Evolutionary conservation across 129 eudicot genomes (phyloP).

Genomic region (Solidago caesia): DNA sequence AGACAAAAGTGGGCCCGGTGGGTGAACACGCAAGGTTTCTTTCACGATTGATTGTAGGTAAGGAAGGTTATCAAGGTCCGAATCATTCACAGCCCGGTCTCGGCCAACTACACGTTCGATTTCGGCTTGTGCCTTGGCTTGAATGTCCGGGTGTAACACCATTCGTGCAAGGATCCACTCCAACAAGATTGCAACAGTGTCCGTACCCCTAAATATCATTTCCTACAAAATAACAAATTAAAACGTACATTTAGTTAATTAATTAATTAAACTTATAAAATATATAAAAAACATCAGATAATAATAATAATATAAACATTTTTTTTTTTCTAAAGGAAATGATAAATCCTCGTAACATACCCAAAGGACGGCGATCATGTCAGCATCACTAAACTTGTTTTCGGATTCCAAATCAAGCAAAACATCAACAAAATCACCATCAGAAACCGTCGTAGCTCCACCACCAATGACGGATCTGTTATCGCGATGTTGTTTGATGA

Average conservation of each 20-base stretch:
- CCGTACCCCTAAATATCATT: constrained; percentile 96
- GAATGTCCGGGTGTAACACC: constrained; percentile 87
- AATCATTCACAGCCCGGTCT: constrained; percentile 38
- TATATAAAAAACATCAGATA: constrained; percentile 15
- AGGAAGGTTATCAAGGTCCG: constrained; percentile 64
- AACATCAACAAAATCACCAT: constrained; percentile 85
- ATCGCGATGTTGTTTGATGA: constrained; percentile 59
- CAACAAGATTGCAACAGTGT: constrained; percentile 85
- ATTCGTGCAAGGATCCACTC: constrained; percentile 96
- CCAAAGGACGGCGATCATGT: constrained; percentile 94
- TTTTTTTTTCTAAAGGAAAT: too few species aligned
- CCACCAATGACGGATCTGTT: constrained; percentile 33
- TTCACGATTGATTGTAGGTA: constrained; percentile 78
- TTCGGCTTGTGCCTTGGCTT: constrained; percentile 79
- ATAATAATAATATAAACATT: too few species aligned
- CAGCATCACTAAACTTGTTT: constrained; percentile 59
- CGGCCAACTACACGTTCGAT: constrained; percentile 55
- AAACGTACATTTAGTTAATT: not conserved
- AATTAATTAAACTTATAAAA: not conserved
- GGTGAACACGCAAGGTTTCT: constrained; percentile 84
- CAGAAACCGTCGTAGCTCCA: constrained; percentile 17
- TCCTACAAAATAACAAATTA: constrained; percentile 51
- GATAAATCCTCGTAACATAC: too few species aligned
- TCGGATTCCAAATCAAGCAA: constrained; percentile 79
- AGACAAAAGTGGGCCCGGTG: constrained; percentile 94